Conservation (phyloP, 805 yeast species). For the Wilhelminamyces savonicus region DNA sequence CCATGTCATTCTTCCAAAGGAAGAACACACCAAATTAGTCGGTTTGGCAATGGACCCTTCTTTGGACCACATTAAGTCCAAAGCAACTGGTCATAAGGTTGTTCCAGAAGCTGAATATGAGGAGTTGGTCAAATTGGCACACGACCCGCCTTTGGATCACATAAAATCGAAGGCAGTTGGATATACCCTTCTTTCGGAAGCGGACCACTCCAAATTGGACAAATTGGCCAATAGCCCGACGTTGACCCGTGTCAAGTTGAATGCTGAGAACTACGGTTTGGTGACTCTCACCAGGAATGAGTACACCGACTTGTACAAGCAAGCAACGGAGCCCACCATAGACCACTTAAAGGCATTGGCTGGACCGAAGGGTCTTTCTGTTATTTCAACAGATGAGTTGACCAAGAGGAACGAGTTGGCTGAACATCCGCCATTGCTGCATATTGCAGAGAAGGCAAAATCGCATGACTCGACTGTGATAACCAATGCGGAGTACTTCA, state of each 20-base stretch:
- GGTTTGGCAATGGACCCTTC: background rate
- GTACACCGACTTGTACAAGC: conserved; percentile 22
- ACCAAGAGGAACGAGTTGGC: too few relatives aligned
- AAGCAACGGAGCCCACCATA: conserved; percentile 25
- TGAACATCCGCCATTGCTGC: too few relatives aligned
- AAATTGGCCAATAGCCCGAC: conserved; percentile 10
- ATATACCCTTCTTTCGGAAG: conserved; percentile 2
- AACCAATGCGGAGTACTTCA: too few relatives aligned
- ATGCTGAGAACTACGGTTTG: conserved; percentile 28
- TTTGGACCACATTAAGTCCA: background rate
- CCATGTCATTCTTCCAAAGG: conserved; percentile 5
- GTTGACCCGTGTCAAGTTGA: conserved; percentile 25
- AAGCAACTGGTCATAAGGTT: conserved; percentile 1
- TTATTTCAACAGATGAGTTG: too few relatives aligned
- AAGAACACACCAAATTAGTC: conserved; percentile 2
- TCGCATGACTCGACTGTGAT: too few relatives aligned
- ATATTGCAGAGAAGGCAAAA: too few relatives aligned
- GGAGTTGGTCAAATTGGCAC: conserved; percentile 3
- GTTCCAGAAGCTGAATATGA: conserved; percentile 3
- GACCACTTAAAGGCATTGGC: too few relatives aligned
- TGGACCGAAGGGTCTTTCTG: too few relatives aligned
- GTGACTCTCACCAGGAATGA: conserved; percentile 26
- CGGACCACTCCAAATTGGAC: conserved; percentile 2
- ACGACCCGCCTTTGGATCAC: conserved; percentile 7
- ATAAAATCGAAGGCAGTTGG: conserved; percentile 7